These are phyloP conservation scores for Ophiostoma tasmaniense DNA, from an alignment of 2,329 filamentous ascomycete genomes.

Conservation along the genomic window DNA sequence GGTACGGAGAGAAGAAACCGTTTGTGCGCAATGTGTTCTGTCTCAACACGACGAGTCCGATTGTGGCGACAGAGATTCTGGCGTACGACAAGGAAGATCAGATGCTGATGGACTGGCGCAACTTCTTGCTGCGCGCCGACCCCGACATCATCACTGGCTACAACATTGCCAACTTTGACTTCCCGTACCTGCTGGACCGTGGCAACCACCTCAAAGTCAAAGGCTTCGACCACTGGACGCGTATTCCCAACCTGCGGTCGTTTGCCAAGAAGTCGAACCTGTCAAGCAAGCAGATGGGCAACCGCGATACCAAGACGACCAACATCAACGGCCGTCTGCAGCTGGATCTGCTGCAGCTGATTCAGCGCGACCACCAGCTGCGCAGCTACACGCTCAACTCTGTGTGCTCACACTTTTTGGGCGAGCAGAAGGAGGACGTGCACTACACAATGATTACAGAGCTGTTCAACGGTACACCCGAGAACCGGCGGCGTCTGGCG, in stretches of 20 bases:
- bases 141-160: conserved; percentile 98
- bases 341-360: conserved; percentile 84
- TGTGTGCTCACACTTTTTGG: conserved; percentile 86
- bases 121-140: conserved; percentile 83
- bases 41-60: conserved; percentile 81
- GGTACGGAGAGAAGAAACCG: conserved; percentile 89
- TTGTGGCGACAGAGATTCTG: conserved; percentile 89
- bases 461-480: conserved; percentile 89
- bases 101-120: conserved; percentile 87
- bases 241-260: conserved; percentile 63
- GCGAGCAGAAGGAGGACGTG: conserved; percentile 97
- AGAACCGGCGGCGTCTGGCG: conserved; percentile 81
- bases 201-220: conserved; percentile 73
- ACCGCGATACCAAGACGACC: conserved; percentile 84
- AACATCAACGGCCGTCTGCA: conserved; percentile 93
- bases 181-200: conserved; percentile 85
- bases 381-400: conserved; percentile 97
- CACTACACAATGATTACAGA: conserved; percentile 99
- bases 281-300: conserved; percentile 97
- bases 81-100: conserved; percentile 73
- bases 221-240: conserved; percentile 80
- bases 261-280: conserved; percentile 73
- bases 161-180: conserved; percentile 98
- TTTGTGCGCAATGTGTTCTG: conserved; percentile 97
- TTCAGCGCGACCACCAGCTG: conserved; percentile 90